Evolutionary conservation across 495 filamentous ascomycete species (phyloP), one percentile per base, ranked within the genome.

Genomic region (Penicillium dipodomyicola): DNA sequence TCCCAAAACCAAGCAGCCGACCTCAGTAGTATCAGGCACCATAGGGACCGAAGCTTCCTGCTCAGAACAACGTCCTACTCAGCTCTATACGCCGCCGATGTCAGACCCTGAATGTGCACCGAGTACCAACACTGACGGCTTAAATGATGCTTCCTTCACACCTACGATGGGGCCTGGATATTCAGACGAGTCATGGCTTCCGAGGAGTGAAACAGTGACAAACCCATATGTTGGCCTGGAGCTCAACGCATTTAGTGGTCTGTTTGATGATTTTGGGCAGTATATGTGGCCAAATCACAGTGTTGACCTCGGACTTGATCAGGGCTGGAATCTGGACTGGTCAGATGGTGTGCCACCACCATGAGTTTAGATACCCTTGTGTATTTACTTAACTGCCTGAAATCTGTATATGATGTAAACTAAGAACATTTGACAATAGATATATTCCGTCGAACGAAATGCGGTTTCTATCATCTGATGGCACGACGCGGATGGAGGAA

Each of bases 281-380:
- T 63, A 59, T 15, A 57, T 59, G n/a, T 71, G 67, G 63, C 57
- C 63, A 9, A 69, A 60, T 46, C 51, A 61, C 11, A 59, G 60
- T 46, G 39, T 73, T 22, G 71, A 74, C 49, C 48, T 74, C 9
- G 72, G 72, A 37, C 53, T 76, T 14, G 72, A 75, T 42, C 66
- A 73, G 47, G 73, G 73, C 37, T 76, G 73, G 73, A 69, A 68
- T 49, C 56, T 73, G 61, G 67, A 73, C 41, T 74, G 73, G 71
- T 63, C 60, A 42, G 66, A 71, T 63, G 56, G 48, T 40, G 30
- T 51, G 33, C 49, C 52, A 12, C 43, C 52, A 20, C 37, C 43
- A 8, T 40, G 15, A 41, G 29, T 41, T 5, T 30, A 23, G 23
- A 52, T 8, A 9, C 7, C 49, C 19, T 9, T 49, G 3, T 39